phyloP scores from a whole-genome alignment of 768 basidiomycete species.

The Ephemerocybe angulata region DNA sequence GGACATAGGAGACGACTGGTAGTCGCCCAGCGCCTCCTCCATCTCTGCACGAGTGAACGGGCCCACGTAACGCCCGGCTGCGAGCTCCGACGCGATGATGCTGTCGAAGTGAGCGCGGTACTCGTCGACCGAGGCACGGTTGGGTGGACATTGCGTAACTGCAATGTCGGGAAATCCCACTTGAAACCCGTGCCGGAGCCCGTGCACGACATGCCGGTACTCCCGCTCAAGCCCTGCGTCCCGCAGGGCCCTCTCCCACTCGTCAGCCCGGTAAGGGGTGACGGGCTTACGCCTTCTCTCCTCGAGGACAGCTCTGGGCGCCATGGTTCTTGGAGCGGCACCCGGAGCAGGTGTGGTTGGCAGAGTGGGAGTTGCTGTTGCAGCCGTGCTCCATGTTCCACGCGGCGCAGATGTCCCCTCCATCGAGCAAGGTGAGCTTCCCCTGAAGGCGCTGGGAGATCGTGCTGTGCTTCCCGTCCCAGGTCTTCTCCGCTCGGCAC shows the following conservation, averaged over 20 bases:
- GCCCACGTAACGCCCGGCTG: conserved; percentile 22
- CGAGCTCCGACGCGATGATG: conserved; percentile 19
- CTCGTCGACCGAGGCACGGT: conserved; percentile 18
- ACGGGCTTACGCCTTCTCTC: conserved; percentile 20
- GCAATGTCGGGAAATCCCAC: conserved; percentile 24
- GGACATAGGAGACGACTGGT: conserved; percentile 34
- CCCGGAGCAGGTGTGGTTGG: conserved; percentile 36
- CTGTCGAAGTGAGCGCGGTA: conserved; percentile 9
- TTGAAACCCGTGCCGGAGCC: conserved; percentile 25
- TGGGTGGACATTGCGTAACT: conserved; percentile 24
- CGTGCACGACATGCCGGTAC: conserved; percentile 21
- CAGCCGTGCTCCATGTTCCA: conserved; percentile 27
- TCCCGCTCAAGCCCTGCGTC: conserved; percentile 9
- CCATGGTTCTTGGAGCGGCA: conserved; percentile 30
- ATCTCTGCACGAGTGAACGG: conserved; percentile 21
- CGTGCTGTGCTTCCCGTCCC: conserved; percentile 17
- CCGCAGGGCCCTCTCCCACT: conserved; percentile 21
- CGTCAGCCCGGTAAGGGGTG: conserved; percentile 23
- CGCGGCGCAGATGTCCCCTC: conserved; percentile 25
- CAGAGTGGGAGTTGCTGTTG: conserved; percentile 9
- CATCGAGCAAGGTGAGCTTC: conserved; percentile 14
- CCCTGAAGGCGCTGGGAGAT: conserved; percentile 12
- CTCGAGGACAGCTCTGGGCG: conserved; percentile 32
- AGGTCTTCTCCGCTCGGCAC: conserved; percentile 3
- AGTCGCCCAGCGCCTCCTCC: conserved; percentile 27